Evolutionary conservation across 148 eudicot genomes (phyloP), one percentile per base, ranked within the genome.

Genomic region (Simmondsia chinensis): DNA sequence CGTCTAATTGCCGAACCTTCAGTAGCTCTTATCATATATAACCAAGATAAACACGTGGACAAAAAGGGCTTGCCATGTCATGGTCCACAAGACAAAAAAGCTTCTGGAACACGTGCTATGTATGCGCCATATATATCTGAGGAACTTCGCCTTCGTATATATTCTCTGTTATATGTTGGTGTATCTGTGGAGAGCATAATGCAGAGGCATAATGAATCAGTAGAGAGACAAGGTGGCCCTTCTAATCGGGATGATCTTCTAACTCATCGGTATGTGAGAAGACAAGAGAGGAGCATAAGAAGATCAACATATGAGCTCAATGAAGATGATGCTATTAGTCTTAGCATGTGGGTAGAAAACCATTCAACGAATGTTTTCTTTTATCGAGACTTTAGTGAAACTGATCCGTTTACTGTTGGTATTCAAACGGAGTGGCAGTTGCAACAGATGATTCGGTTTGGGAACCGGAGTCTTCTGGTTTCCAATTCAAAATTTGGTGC

Each of bases 391-490:
- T 89, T 69, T 60, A 75, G 87, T 25, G 88, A 81, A 52, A 66
- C 63, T 16, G 71, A 54, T 33, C 85, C 95, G 16, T 84, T 89
- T 56, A 60, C 76, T 33, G 57, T 89, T 59, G 95, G 95, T 37
- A 76, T 89, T 58, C 95, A 89, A 60, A 73, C 93, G 20, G 97
- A 89, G 49, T 89, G 97, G 97, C 97, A 89, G 57, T 63, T 89
- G 85, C 97, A 89, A 33, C 97, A 85, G 52, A 69, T 89, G 97
- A 74, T 85, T 43, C 87, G 70, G 32, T 89, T 81, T 74, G 97
- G 97, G 15, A 84, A 84, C 60, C 65, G 63, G 38, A 54, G 85
- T 47, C 93, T 89, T 17, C 45, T 89, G 52, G 85, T 74, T 54
- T 78, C 79, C 57, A 73, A 81, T 75, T 84, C 88, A 6, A 75